phyloP scores from a whole-genome alignment of 352 stramenopile species.

The Pythium chondricola region DNA sequence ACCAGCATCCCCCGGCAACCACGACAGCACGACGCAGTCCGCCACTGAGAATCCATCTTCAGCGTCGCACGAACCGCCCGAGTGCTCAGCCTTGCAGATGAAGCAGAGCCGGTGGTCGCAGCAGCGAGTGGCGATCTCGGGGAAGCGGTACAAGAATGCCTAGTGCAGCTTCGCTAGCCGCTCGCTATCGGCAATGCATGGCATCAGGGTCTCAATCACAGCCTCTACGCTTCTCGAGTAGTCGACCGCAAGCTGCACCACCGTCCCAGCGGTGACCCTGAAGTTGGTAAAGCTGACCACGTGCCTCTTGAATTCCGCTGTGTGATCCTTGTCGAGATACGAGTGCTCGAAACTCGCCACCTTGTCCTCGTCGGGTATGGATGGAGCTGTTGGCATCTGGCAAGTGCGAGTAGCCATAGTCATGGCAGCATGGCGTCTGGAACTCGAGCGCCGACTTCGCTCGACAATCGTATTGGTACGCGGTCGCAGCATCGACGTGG shows the following conservation, averaged over 20 bases:
- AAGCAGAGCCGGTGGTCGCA: constrained; percentile 41
- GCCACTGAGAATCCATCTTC: constrained; percentile 18
- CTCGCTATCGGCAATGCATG: constrained; percentile 22
- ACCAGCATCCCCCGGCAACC: constrained; percentile 34
- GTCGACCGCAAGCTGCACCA: no score
- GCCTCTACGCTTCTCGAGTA: no score
- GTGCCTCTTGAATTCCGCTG: background rate
- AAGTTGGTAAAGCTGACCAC: background rate
- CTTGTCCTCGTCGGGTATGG: background rate
- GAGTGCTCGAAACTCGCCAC: background rate
- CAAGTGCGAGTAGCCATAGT: constrained; percentile 31
- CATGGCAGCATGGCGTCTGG: constrained; percentile 26
- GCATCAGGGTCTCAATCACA: no score
- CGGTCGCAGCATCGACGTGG: background rate
- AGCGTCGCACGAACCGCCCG: constrained; percentile 1
- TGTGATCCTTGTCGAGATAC: background rate
- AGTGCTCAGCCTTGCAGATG: constrained; percentile 43
- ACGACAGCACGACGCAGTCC: constrained; percentile 33
- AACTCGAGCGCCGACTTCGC: constrained; percentile 14
- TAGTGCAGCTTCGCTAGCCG: constrained; percentile 34
- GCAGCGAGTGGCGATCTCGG: constrained; percentile 28
- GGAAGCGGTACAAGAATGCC: constrained; percentile 24
- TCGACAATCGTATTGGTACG: constrained; percentile 9
- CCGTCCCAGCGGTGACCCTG: no score
- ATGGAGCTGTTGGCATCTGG: background rate